Base-by-base conservation (phyloP, 192 early-diverging fungal genomes). In the Backusella liffmaniae region DNA sequence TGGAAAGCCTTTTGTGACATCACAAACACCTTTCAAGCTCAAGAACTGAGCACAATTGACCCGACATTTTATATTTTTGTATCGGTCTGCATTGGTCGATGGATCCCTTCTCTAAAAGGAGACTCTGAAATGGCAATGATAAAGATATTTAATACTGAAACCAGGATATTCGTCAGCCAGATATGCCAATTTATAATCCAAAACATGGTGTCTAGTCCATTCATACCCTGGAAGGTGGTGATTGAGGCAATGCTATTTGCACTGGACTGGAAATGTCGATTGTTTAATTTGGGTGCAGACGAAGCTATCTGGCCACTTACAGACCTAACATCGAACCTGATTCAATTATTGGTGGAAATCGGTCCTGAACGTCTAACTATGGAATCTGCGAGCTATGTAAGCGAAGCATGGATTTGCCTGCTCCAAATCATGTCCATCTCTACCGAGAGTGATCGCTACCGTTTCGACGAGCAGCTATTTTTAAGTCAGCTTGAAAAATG, bases 211-310 rank as follows among this genome's bases (percentile, higher is more conserved):
- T 23, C 23, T 4, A 6, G 46, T 6, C 18, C 46, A 62, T 62
- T 62, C 12, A 62, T 62, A 62, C 56, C 56, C 4, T 62, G 56
- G 56, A 62, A 62, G 23, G 56, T 62, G 23, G 56, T 62, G 23
- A 62, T 62, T 10, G 23, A 62, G 12, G 56, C 56, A 9, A 62
- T 62, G 56, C 12, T 62, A 29, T 62, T 62, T 13, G 26, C 12
- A 62, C 12, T 62, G 56, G 56, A 62, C n/a, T 62, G 56, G 56
- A 62, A 62, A 29, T 62, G 56, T 62, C 56, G 56, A 62, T 29
- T 62, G 9, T 26, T 23, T 12, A 8, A 62, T 26, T 62, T 62
- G 23, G 56, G 56, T 26, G 56, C 56, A 62, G 56, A 62, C 1
- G 23, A 62, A 29, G 23, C 2, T 4, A 13, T 1, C 12, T 62